Percentiles rank a stretch among this genome's conserved stretches.
Evolutionary conservation across 2,329 filamentous ascomycete genomes (phyloP).

Genomic region (Colletotrichum horii): DNA sequence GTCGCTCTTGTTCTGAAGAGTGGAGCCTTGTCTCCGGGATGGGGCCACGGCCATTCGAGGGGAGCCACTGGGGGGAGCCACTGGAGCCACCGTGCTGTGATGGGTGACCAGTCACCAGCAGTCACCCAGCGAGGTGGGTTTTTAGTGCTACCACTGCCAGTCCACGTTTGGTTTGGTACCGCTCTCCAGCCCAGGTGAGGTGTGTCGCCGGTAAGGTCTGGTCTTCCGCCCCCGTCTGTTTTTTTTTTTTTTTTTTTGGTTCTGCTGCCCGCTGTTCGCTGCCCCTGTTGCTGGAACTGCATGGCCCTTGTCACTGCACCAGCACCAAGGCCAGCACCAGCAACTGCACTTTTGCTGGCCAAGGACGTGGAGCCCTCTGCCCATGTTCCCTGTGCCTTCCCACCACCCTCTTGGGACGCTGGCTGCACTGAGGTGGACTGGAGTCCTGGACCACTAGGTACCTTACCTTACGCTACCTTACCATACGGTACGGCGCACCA

Average conservation of each 20-base stretch:
- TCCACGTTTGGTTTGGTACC: slow-evolving; percentile 10
- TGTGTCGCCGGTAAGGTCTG: neutral
- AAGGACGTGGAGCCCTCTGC: neutral
- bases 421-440: neutral
- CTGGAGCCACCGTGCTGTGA: slow-evolving; percentile 9
- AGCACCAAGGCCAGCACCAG: neutral
- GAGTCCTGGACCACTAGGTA: neutral
- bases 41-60: slow-evolving; percentile 1
- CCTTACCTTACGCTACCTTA: neutral
- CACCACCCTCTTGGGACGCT: neutral
- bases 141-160: slow-evolving; percentile 19
- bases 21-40: slow-evolving; percentile 12
- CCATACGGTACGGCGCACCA: neutral
- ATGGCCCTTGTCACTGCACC: neutral
- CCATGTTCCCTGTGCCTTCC: neutral
- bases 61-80: neutral
- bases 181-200: neutral
- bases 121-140: slow-evolving; percentile 16
- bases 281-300: neutral
- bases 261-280: neutral
- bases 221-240: neutral
- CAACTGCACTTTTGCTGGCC: neutral
- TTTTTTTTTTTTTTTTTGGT: neutral
- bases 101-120: slow-evolving; percentile 3
- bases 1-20: neutral